Percentiles rank a stretch among this genome's conserved stretches.
Evolutionary conservation across 2,329 filamentous ascomycete species (phyloP).

Genomic region (Sclerotinia nivalis): DNA sequence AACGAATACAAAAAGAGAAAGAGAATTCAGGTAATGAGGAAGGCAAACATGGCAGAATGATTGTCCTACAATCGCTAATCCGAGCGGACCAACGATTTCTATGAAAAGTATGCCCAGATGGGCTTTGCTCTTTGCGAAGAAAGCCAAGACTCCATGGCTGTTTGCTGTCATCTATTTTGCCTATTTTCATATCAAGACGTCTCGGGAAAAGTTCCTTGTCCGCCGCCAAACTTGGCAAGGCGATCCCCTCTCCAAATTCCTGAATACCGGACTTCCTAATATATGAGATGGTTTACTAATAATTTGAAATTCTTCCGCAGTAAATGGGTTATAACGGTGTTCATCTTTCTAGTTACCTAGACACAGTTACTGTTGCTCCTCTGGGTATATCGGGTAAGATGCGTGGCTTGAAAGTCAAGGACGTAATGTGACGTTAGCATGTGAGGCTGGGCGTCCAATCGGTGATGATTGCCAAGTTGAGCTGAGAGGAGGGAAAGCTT

Average conservation of each 20-base stretch:
- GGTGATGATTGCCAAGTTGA: slow-evolving; percentile 14
- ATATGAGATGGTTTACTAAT: neutral
- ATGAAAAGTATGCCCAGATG: neutral
- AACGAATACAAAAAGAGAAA: slow-evolving; percentile 3
- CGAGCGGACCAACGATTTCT: slow-evolving; percentile 4
- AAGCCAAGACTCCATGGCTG: slow-evolving; percentile 12
- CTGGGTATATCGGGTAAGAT: neutral
- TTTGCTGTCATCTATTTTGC: slow-evolving; percentile 8
- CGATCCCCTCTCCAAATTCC: too few relatives aligned
- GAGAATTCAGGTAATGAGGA: neutral
- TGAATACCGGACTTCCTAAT: neutral
- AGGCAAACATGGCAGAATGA: neutral
- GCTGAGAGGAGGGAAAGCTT: slow-evolving; percentile 2
- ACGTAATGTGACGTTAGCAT: neutral
- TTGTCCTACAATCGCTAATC: slow-evolving; percentile 18
- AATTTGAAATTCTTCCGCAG: neutral
- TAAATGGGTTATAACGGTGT: neutral
- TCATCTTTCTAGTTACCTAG: neutral
- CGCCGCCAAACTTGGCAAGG: neutral
- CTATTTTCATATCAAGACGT: neutral
- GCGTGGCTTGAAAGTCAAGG: neutral
- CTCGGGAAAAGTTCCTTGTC: neutral
- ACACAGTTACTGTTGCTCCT: neutral
- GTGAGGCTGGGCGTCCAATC: neutral
- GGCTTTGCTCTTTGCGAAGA: neutral